Conservation (phyloP, 1,284 basidiomycete species). For the Omphalotus olearius region DNA sequence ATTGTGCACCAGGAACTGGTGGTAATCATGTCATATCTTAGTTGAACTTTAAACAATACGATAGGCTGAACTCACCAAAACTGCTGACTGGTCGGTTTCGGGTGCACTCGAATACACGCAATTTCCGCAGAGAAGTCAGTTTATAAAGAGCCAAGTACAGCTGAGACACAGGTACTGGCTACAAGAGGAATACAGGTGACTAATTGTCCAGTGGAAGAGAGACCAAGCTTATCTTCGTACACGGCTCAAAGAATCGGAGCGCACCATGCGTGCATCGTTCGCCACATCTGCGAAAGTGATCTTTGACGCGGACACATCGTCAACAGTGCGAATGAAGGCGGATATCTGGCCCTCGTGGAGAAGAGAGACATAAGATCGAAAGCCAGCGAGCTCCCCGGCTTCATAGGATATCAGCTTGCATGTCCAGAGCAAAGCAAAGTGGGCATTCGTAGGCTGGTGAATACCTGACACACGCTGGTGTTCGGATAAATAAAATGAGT, state of each 20-base stretch:
- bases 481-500: constrained; percentile 25
- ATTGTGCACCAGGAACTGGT: constrained; percentile 17
- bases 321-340: constrained; percentile 17
- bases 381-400: constrained; percentile 19
- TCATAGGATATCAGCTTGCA: constrained; percentile 31
- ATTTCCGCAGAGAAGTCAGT: constrained; percentile 25
- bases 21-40: constrained; percentile 4
- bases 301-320: constrained; percentile 17
- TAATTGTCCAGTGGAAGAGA: constrained; percentile 9
- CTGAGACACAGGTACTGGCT: constrained; percentile 26
- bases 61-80: constrained; percentile 13
- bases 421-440: constrained; percentile 28
- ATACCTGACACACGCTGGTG: constrained; percentile 20
- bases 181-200: background rate
- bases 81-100: constrained; percentile 8
- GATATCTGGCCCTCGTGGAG: constrained; percentile 34
- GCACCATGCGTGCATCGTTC: constrained; percentile 34
- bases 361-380: constrained; percentile 34
- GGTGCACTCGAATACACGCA: constrained; percentile 33
- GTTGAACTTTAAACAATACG: background rate
- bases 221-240: constrained; percentile 14
- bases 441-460: constrained; percentile 32
- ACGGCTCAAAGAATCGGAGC: constrained; percentile 12
- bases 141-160: constrained; percentile 29
- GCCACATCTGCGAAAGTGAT: constrained; percentile 35